Conservation (phyloP, 805 yeast genomes). For the Barnettozyma populi region DNA sequence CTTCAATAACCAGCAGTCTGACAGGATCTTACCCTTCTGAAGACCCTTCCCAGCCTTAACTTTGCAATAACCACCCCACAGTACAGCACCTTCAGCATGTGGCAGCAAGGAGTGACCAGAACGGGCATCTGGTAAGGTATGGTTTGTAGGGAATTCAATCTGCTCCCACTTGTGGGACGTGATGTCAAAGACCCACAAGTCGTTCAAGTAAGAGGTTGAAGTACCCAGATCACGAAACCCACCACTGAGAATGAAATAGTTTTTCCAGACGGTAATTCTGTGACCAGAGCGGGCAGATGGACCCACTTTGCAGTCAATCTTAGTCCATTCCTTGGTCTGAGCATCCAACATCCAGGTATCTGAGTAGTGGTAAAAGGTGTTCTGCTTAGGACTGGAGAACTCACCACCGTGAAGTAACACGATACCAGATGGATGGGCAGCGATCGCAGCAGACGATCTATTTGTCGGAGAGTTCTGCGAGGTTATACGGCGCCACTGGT, state of each 20-base stretch:
- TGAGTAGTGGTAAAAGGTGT: conserved; percentile 92
- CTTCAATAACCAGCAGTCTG: conserved; percentile 81
- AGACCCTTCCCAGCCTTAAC: conserved; percentile 84
- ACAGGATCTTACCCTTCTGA: conserved; percentile 84
- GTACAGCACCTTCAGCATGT: conserved; percentile 69
- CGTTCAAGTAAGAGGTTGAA: conserved; percentile 76
- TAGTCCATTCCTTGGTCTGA: conserved; percentile 82
- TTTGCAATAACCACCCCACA: conserved; percentile 93
- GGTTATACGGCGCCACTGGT: conserved; percentile 70
- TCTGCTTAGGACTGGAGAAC: conserved; percentile 92
- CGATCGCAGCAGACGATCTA: conserved; percentile 89
- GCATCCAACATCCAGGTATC: conserved; percentile 94
- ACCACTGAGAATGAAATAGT: conserved; percentile 78
- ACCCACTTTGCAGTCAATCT: conserved; percentile 66
- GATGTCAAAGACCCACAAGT: conserved; percentile 89
- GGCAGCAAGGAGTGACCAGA: conserved; percentile 90
- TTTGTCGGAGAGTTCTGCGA: conserved; percentile 91
- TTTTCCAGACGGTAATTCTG: conserved; percentile 87
- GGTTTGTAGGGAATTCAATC: conserved; percentile 78
- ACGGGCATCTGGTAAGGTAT: conserved; percentile 81
- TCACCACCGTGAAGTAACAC: conserved; percentile 92
- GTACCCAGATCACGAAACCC: conserved; percentile 90
- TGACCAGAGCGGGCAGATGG: conserved; percentile 93
- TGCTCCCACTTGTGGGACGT: conserved; percentile 88
- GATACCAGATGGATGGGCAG: conserved; percentile 87